phyloP scores from a whole-genome alignment of 441 rosid species.

The Viola pubescens region DNA sequence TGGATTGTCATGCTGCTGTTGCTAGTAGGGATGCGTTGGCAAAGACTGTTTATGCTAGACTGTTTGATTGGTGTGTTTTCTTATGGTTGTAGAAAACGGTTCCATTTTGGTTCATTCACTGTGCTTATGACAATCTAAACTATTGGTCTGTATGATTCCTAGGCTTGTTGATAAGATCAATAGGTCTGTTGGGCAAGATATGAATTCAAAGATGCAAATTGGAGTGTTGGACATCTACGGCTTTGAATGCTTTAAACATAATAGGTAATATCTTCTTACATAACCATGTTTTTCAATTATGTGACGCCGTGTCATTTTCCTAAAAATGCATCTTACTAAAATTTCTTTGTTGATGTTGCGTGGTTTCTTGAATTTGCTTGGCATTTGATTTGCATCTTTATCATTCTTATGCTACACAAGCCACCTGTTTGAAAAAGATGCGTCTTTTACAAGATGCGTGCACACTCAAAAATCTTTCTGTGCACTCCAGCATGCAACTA shows the following conservation, averaged over 20 bases:
- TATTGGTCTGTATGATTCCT: constrained; percentile 19
- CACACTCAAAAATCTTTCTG: too few relatives aligned
- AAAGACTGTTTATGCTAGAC: constrained; percentile 83
- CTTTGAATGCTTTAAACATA: constrained; percentile 82
- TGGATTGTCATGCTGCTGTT: constrained; percentile 85
- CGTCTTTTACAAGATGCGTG: too few relatives aligned
- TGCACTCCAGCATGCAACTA: too few relatives aligned
- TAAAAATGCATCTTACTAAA: background rate
- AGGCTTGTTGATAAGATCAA: constrained; percentile 94
- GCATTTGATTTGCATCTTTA: too few relatives aligned
- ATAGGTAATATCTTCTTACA: constrained; percentile 46
- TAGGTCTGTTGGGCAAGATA: constrained; percentile 87
- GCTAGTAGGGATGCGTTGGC: constrained; percentile 95
- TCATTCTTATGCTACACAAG: too few relatives aligned
- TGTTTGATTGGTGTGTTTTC: constrained; percentile 80
- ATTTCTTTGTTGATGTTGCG: background rate
- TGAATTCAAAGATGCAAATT: constrained; percentile 56
- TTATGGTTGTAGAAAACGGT: constrained; percentile 4
- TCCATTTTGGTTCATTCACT: constrained; percentile 9
- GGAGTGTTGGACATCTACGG: constrained; percentile 97
- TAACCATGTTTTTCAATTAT: background rate
- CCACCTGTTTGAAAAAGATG: too few relatives aligned
- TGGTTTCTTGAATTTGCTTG: constrained; percentile 1
- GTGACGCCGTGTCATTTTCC: background rate
- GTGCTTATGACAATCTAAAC: constrained; percentile 12